Percentiles rank a stretch among this genome's conserved stretches.
These are phyloP conservation scores for Trichoderma polysporum DNA, from an alignment of 2,329 filamentous ascomycete genomes.

Conservation along the genomic window DNA sequence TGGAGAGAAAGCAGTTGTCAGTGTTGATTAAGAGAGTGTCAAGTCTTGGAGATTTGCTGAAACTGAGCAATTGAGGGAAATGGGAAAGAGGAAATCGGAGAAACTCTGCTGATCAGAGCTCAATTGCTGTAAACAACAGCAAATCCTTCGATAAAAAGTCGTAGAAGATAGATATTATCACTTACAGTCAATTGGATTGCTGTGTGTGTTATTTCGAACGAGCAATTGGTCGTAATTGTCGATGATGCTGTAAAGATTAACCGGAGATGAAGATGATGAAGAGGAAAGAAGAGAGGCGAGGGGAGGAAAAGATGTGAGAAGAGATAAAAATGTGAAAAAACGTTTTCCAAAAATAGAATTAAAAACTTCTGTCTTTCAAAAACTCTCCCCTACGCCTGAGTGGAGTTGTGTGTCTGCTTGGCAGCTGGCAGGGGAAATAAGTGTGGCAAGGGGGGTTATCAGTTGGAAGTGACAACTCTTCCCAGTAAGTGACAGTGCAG, in stretches of 20 bases:
- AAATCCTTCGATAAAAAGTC: neutral
- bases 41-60: neutral
- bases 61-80: neutral
- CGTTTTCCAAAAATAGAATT: neutral
- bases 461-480: neutral
- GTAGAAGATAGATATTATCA: neutral
- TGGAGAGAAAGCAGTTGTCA: neutral
- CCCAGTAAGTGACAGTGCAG: neutral
- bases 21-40: neutral
- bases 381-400: neutral
- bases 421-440: slow-evolving; percentile 16
- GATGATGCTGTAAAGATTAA: neutral
- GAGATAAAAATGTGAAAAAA: neutral
- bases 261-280: neutral
- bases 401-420: slow-evolving; percentile 1
- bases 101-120: neutral
- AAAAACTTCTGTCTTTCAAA: neutral
- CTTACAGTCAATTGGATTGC: neutral
- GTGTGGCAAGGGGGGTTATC: neutral
- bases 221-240: neutral
- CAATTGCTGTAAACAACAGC: neutral
- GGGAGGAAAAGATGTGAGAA: neutral
- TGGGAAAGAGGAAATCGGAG: neutral
- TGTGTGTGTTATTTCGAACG: neutral
- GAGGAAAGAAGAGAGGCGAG: neutral